These are phyloP conservation scores for Komagataella ulmi DNA, from an alignment of 805 yeast genomes.

Conservation along the genomic window DNA sequence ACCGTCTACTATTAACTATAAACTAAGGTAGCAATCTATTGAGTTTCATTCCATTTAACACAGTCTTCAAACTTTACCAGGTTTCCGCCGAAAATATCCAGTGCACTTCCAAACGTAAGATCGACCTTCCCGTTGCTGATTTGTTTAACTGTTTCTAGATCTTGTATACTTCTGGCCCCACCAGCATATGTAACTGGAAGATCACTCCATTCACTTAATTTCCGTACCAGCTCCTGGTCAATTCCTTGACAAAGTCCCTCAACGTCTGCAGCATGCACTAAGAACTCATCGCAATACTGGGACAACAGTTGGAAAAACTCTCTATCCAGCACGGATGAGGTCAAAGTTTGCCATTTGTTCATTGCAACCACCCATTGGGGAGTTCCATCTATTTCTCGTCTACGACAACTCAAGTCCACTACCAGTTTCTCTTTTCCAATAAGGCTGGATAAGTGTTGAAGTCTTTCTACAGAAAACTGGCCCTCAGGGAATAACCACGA, in stretches of 20 bases:
- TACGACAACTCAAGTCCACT: conserved; percentile 80
- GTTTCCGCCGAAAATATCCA: conserved; percentile 90
- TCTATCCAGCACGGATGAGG: conserved; percentile 42
- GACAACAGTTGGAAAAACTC: conserved; percentile 42
- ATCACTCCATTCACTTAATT: conserved; percentile 66
- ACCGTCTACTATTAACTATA: background rate
- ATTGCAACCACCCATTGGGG: conserved; percentile 85
- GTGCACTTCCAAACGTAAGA: conserved; percentile 82
- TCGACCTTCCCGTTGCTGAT: conserved; percentile 80
- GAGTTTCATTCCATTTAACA: conserved; percentile 50
- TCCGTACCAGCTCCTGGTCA: conserved; percentile 62
- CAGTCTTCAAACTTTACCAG: conserved; percentile 68
- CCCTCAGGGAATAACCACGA: conserved; percentile 78
- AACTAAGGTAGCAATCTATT: background rate
- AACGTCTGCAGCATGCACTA: conserved; percentile 97
- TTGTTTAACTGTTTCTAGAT: conserved; percentile 48
- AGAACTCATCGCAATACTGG: conserved; percentile 68
- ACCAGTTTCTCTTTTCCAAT: conserved; percentile 66
- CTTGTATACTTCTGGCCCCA: conserved; percentile 71
- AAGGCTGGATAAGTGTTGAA: conserved; percentile 30
- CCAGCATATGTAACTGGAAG: conserved; percentile 91
- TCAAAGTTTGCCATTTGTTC: conserved; percentile 93
- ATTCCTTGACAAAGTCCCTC: conserved; percentile 94
- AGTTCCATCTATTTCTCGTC: conserved; percentile 15
- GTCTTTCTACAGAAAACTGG: conserved; percentile 33